A percentile compares a stretch with the other conserved stretches of the same genome.
Evolutionary conservation across 768 basidiomycete genomes (phyloP).

Genomic region (Boletus rubescentipes): DNA sequence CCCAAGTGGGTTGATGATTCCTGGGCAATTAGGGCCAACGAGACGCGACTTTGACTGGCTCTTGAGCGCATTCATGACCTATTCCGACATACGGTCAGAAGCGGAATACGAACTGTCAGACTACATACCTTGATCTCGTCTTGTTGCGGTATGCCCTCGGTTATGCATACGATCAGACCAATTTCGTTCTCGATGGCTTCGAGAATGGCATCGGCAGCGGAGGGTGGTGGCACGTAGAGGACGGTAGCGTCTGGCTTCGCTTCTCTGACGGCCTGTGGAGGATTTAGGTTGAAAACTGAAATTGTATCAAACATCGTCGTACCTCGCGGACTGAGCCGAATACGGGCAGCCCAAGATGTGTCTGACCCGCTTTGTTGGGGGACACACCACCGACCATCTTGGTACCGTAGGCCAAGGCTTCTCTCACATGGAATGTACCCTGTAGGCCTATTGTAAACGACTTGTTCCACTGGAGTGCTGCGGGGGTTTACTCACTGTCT

Average conservation of each 20-base stretch:
- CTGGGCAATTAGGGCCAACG: conserved; percentile 98
- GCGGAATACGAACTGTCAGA: neutral
- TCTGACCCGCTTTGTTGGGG: conserved; percentile 94
- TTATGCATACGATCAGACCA: conserved; percentile 95
- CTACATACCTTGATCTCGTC: conserved; percentile 86
- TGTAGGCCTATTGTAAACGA: conserved; percentile 27
- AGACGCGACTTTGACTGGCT: conserved; percentile 93
- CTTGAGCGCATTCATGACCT: conserved; percentile 94
- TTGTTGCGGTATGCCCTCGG: conserved; percentile 96
- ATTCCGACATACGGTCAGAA: neutral
- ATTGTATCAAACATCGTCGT: conserved; percentile 12
- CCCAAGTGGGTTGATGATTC: conserved; percentile 93
- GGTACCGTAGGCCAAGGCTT: conserved; percentile 93
- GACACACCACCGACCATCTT: conserved; percentile 98
- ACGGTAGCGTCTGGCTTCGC: conserved; percentile 90
- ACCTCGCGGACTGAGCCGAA: conserved; percentile 93
- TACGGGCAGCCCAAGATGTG: conserved; percentile 92
- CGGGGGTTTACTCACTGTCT: conserved; percentile 62
- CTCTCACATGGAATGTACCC: conserved; percentile 96
- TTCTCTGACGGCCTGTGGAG: conserved; percentile 75
- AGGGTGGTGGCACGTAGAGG: conserved; percentile 97
- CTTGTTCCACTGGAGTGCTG: neutral
- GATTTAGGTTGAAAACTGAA: conserved; percentile 1
- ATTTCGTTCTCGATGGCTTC: conserved; percentile 99
- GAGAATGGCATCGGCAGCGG: conserved; percentile 94